These are phyloP conservation scores for Hortiboletus campestris DNA, from an alignment of 768 basidiomycete species.

Conservation along the genomic window DNA sequence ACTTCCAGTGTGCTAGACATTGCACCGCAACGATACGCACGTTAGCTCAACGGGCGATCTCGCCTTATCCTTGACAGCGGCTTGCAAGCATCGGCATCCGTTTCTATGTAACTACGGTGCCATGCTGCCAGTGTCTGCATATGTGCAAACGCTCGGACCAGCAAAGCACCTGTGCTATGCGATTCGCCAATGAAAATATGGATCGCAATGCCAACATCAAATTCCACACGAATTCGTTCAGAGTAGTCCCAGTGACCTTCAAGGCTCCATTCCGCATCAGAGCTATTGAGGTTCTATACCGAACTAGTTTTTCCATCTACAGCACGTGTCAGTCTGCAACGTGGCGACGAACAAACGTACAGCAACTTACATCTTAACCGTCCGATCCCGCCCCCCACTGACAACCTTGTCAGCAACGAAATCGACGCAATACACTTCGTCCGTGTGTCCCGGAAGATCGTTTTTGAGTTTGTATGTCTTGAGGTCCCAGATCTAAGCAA, in stretches of 20 bases:
- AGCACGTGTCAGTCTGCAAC: neutral
- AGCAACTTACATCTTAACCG: constrained; percentile 89
- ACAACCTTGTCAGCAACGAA: constrained; percentile 99
- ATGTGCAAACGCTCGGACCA: too few species aligned
- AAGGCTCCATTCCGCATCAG: neutral
- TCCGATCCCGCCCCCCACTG: constrained; percentile 90
- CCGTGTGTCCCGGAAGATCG: constrained; percentile 93
- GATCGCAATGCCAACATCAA: too few species aligned
- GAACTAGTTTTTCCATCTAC: constrained; percentile 33
- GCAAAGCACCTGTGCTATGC: too few species aligned
- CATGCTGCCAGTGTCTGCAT: too few species aligned
- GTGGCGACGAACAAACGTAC: neutral
- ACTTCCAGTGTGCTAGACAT: too few species aligned
- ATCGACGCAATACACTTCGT: constrained; percentile 98
- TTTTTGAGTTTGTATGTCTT: constrained; percentile 94
- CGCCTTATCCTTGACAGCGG: too few species aligned
- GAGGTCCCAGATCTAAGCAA: constrained; percentile 83
- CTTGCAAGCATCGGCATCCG: too few species aligned
- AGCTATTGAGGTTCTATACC: neutral
- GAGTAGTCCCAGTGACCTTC: neutral
- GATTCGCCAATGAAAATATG: too few species aligned
- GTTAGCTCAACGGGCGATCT: too few species aligned
- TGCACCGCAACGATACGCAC: too few species aligned
- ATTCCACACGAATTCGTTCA: neutral
- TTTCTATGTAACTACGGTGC: too few species aligned